Base-by-base conservation (phyloP, 2,329 filamentous ascomycete genomes). In the Colletotrichum caudatum region DNA sequence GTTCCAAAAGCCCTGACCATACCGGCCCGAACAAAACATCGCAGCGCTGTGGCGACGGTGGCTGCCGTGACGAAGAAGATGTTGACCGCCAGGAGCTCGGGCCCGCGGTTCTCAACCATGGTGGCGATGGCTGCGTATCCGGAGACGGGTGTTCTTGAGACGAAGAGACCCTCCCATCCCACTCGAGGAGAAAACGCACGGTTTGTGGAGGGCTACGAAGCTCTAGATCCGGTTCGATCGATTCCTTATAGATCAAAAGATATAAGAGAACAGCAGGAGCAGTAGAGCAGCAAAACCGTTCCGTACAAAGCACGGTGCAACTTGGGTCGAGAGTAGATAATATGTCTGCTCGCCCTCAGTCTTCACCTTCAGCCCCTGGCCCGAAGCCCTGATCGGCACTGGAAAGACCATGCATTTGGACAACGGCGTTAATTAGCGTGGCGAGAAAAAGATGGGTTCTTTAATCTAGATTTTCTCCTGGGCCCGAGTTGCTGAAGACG, bases 1-100 rank as follows among this genome's bases (percentile, higher is more conserved):
- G 77, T 62, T 1, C 81, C 82, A 74, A 83, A 84, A 44, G 78
- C 79, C 73, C 78, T 81, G 44, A 84, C 78, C 16, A 83, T 66
- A 7, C 73, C 72, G 1, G 77, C 60, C 29, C 82, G 79, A 23
- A 81, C 79, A 73, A 78, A 83, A 46, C 77, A 77, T 69, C 82
- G 74, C n/a, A 83, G 73, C 5, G 69, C 5, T 3, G 76, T 76
- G 56, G 80, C 73, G 33, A 78, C 69, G 33, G 78, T 33, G 1
- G 81, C 78, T 18, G 77, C 51, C 5, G 69, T 57, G n/a, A 78
- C 46, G 18, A 82, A 73, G 9, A 76, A 75, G 68, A 77, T 77
- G 68, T 78, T 78, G 33, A 82, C 80, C 20, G 74, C 80, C 60
- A 77, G 74, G 20, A 83, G 76, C 71, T 77, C 73, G n/a, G 79